phyloP scores from a whole-genome alignment of 306 rosid genomes.

The Dicorynia guianensis region DNA sequence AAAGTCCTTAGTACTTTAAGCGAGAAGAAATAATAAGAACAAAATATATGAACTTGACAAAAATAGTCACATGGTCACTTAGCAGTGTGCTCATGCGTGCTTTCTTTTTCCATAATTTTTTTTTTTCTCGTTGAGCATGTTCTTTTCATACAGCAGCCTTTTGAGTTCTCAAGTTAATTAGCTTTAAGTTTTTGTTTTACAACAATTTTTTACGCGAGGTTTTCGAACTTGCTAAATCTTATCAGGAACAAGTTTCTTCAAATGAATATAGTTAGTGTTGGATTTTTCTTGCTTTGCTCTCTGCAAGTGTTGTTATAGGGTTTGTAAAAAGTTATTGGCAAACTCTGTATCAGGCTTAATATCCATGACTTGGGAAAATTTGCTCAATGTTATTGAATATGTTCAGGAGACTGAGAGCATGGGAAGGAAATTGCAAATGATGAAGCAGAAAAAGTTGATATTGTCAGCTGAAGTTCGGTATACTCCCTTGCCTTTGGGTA shows the following conservation, averaged over 20 bases:
- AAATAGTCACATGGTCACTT: neutral
- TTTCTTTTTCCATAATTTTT: neutral
- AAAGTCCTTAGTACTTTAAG: too few relatives aligned
- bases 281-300: conserved; percentile 7
- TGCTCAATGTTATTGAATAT: conserved; percentile 27
- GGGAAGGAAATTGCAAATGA: conserved; percentile 66
- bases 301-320: conserved; percentile 15
- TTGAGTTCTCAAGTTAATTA: conserved; percentile 15
- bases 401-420: conserved; percentile 73
- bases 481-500: conserved; percentile 1
- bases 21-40: neutral
- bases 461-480: conserved; percentile 89
- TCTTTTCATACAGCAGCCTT: neutral
- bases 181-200: neutral
- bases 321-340: neutral
- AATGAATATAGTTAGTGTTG: neutral
- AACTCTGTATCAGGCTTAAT: neutral
- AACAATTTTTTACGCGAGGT: neutral
- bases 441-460: conserved; percentile 65
- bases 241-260: conserved; percentile 5
- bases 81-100: neutral
- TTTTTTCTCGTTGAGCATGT: neutral
- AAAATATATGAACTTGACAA: too few relatives aligned
- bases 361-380: neutral
- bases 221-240: neutral